Percentiles rank a stretch among this genome's conserved stretches.
Evolutionary conservation across 495 filamentous ascomycete genomes (phyloP).

Genomic region (Glonium stellatum): DNA sequence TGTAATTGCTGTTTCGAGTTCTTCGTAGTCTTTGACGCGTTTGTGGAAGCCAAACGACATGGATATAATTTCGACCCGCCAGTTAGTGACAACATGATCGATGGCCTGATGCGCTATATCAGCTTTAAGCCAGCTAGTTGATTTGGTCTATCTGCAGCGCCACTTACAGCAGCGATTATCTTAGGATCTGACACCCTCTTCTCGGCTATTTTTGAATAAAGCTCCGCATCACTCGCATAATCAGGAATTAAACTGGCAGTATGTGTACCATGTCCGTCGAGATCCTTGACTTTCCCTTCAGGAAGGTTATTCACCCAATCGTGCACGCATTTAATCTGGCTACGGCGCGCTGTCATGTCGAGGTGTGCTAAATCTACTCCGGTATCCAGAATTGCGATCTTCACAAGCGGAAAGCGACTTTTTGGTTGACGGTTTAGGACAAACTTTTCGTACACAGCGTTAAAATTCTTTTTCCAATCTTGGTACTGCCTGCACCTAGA

Average conservation of each 20-base stretch:
- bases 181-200: neutral
- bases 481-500: neutral
- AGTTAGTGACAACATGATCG: slow-evolving; percentile 15
- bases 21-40: neutral
- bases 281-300: neutral
- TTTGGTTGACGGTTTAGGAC: neutral
- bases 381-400: neutral
- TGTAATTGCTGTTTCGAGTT: neutral
- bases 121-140: too few relatives aligned
- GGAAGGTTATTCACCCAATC: neutral
- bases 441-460: neutral
- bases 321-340: neutral
- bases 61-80: slow-evolving; percentile 30
- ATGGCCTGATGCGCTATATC: too few relatives aligned
- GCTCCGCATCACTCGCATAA: neutral
- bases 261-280: slow-evolving; percentile 1
- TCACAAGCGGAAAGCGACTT: neutral
- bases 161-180: neutral
- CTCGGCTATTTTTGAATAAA: slow-evolving; percentile 1
- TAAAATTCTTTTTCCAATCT: neutral
- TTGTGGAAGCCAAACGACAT: slow-evolving; percentile 30
- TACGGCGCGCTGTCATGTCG: neutral
- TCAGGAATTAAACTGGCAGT: neutral
- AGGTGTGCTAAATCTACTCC: neutral
- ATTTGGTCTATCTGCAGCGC: too few relatives aligned